Conservation (phyloP, 2,329 filamentous ascomycete genomes). For the Fusarium concolor region DNA sequence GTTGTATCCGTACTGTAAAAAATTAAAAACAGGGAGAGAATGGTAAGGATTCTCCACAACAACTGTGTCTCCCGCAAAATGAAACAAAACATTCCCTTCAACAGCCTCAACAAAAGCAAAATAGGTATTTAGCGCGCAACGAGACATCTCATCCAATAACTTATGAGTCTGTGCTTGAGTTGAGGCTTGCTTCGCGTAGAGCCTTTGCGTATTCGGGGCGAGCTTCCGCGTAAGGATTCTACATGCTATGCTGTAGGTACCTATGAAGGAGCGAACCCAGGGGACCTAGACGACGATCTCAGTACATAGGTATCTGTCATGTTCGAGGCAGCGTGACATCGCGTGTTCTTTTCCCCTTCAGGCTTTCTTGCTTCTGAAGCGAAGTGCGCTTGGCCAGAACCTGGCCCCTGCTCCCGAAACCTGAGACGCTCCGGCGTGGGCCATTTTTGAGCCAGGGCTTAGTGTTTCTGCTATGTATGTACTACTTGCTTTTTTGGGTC, state of each 20-base stretch:
- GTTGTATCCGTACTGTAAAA: background rate
- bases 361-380: conserved; percentile 31
- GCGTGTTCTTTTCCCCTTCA: conserved; percentile 23
- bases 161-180: conserved; percentile 21
- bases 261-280: background rate
- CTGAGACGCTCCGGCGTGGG: conserved; percentile 46
- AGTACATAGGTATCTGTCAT: conserved; percentile 34
- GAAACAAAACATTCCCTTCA: conserved; percentile 36
- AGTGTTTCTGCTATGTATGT: conserved; percentile 16
- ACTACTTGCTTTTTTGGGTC: conserved; percentile 34
- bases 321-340: conserved; percentile 36
- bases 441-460: conserved; percentile 27
- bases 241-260: background rate
- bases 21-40: conserved; percentile 12
- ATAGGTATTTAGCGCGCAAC: background rate
- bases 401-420: conserved; percentile 41
- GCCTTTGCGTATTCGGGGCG: conserved; percentile 4
- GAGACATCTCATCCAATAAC: background rate
- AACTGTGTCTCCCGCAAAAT: conserved; percentile 21
- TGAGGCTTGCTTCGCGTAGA: conserved; percentile 26
- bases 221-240: conserved; percentile 19
- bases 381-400: conserved; percentile 18
- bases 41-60: conserved; percentile 24
- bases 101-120: conserved; percentile 27
- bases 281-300: conserved; percentile 40